Evolutionary conservation across 768 basidiomycete species (phyloP).

Genomic region (Hygrocybe coccinea): DNA sequence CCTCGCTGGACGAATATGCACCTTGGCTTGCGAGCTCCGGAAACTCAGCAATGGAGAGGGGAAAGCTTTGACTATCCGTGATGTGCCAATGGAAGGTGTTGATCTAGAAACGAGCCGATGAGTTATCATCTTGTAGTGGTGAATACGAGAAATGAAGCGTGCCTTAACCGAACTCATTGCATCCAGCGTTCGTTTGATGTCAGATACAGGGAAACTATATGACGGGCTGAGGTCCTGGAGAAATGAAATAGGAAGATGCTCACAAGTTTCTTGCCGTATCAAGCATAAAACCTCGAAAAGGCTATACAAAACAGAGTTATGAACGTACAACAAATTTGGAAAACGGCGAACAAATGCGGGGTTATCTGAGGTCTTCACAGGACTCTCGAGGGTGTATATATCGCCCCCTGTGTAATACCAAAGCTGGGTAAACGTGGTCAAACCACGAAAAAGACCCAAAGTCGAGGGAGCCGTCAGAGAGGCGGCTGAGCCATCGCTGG

Average conservation of each 20-base stretch:
- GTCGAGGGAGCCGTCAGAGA: conserved; percentile 56
- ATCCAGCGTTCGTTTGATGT: conserved; percentile 65
- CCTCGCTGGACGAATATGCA: conserved; percentile 54
- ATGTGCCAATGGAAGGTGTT: conserved; percentile 85
- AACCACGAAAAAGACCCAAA: conserved; percentile 62
- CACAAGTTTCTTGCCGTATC: conserved; percentile 78
- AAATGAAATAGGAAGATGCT: conserved; percentile 19
- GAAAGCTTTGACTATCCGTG: conserved; percentile 78
- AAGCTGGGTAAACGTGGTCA: conserved; percentile 70
- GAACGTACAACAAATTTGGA: not conserved
- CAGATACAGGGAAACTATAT: conserved; percentile 53
- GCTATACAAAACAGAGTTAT: conserved; percentile 32
- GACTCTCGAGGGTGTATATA: conserved; percentile 52
- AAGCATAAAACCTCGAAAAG: conserved; percentile 73
- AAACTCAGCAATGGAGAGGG: conserved; percentile 59
- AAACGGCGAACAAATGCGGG: conserved; percentile 55
- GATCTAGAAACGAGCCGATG: conserved; percentile 41
- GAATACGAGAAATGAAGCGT: conserved; percentile 1
- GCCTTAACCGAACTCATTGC: conserved; percentile 74
- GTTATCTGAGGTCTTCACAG: conserved; percentile 53
- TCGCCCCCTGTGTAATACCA: conserved; percentile 50
- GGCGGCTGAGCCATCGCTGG: conserved; percentile 48
- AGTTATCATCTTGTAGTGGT: too few species aligned
- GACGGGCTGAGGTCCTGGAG: not conserved
- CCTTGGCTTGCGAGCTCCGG: conserved; percentile 57